phyloP scores from a whole-genome alignment of 2,329 filamentous ascomycete species.

The Arachnomyces sp. region DNA sequence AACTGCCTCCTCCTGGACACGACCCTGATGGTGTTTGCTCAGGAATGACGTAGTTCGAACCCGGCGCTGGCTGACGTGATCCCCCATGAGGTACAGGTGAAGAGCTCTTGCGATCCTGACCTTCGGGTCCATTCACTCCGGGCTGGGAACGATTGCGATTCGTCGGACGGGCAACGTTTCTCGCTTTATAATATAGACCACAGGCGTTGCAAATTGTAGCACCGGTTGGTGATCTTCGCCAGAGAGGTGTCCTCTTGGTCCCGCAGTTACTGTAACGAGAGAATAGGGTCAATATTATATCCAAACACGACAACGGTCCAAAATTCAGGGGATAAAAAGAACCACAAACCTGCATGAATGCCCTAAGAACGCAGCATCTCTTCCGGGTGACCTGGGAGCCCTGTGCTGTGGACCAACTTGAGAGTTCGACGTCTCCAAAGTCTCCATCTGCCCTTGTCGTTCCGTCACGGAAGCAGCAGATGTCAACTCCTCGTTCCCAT shows the following conservation, averaged over 20 bases:
- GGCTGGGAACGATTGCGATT: slow-evolving; percentile 72
- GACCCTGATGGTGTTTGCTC: slow-evolving; percentile 54
- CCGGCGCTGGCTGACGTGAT: slow-evolving; percentile 22
- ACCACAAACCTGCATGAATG: slow-evolving; percentile 34
- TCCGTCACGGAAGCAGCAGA: not conserved
- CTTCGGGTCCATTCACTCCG: slow-evolving; percentile 13
- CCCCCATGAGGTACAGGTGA: slow-evolving; percentile 32
- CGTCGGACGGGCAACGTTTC: slow-evolving; percentile 83
- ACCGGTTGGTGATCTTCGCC: slow-evolving; percentile 86
- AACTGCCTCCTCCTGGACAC: slow-evolving; percentile 88
- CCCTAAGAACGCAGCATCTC: slow-evolving; percentile 32
- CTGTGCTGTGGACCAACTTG: not conserved
- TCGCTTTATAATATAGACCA: slow-evolving; percentile 86
- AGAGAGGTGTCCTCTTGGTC: slow-evolving; percentile 87
- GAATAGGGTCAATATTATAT: slow-evolving; percentile 8
- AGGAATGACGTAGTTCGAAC: slow-evolving; percentile 33
- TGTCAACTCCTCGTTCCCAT: slow-evolving; percentile 13
- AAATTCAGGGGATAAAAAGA: not conserved
- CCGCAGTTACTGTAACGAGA: slow-evolving; percentile 68
- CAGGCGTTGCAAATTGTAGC: slow-evolving; percentile 97
- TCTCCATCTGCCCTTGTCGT: not conserved
- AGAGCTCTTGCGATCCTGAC: slow-evolving; percentile 12
- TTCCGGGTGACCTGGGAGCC: slow-evolving; percentile 28
- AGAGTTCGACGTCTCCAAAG: no score
- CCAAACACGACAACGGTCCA: slow-evolving; percentile 2